These are phyloP conservation scores for Tylopilus sp. DNA, from an alignment of 1,284 basidiomycete genomes.

Conservation along the genomic window DNA sequence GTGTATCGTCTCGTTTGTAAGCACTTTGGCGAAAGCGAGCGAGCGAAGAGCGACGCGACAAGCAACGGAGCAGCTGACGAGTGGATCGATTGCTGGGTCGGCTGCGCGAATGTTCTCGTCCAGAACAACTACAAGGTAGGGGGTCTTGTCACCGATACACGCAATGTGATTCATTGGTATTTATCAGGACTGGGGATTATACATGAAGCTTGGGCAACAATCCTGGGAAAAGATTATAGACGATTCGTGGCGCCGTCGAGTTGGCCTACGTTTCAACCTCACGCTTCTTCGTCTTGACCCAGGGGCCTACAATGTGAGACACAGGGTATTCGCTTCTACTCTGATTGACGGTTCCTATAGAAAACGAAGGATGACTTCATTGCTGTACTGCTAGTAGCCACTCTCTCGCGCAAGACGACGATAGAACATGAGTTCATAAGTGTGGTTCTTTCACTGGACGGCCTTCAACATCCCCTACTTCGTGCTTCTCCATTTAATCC, in stretches of 20 bases:
- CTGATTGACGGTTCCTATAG: constrained; percentile 33
- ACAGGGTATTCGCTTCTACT: neutral
- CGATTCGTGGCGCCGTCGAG: constrained; percentile 50
- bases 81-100: constrained; percentile 76
- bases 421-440: constrained; percentile 60
- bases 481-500: constrained; percentile 29
- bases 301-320: constrained; percentile 53
- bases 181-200: constrained; percentile 60
- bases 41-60: constrained; percentile 29
- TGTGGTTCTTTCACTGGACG: constrained; percentile 49
- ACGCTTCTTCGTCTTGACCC: constrained; percentile 64
- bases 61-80: constrained; percentile 38
- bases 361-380: constrained; percentile 51
- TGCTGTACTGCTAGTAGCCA: constrained; percentile 51
- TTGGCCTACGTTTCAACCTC: constrained; percentile 67
- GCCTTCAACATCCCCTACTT: constrained; percentile 50
- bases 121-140: constrained; percentile 51
- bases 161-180: constrained; percentile 5
- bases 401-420: constrained; percentile 49
- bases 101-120: constrained; percentile 65
- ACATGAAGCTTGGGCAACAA: constrained; percentile 51
- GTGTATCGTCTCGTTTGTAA: constrained; percentile 63
- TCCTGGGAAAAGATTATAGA: constrained; percentile 61
- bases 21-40: constrained; percentile 38
- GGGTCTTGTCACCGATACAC: constrained; percentile 14